phyloP scores from a whole-genome alignment of 1,139 yeast species.

The Zygoascus sp. region DNA sequence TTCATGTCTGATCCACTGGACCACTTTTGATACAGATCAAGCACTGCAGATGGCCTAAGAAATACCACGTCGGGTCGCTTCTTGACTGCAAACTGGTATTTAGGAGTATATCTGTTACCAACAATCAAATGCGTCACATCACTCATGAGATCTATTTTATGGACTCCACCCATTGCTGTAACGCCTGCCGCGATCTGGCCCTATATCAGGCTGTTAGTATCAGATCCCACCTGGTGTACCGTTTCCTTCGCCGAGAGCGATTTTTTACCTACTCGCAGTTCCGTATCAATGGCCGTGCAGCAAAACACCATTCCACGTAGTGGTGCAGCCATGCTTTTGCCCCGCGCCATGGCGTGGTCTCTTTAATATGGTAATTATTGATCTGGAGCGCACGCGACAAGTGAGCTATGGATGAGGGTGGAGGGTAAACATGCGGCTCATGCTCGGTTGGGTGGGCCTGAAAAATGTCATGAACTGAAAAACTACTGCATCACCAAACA shows the following conservation, averaged over 20 bases:
- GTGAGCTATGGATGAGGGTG: neutral
- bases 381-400: neutral
- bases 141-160: constrained; percentile 57
- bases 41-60: constrained; percentile 46
- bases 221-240: neutral
- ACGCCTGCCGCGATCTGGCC: constrained; percentile 34
- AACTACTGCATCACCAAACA: neutral
- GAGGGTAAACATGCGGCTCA: neutral
- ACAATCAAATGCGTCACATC: constrained; percentile 66
- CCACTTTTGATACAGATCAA: constrained; percentile 50
- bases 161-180: constrained; percentile 58
- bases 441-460: neutral
- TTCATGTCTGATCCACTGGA: constrained; percentile 45
- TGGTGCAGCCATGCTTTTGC: constrained; percentile 20
- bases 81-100: constrained; percentile 59
- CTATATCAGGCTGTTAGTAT: constrained; percentile 12
- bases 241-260: neutral
- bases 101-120: constrained; percentile 62
- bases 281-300: constrained; percentile 31
- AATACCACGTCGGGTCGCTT: constrained; percentile 58
- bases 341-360: constrained; percentile 8
- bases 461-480: neutral
- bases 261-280: constrained; percentile 22
- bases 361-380: neutral
- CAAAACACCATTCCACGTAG: constrained; percentile 30